These are phyloP conservation scores for Pleurotus pulmonarius DNA, from an alignment of 768 basidiomycete species.

Conservation along the genomic window DNA sequence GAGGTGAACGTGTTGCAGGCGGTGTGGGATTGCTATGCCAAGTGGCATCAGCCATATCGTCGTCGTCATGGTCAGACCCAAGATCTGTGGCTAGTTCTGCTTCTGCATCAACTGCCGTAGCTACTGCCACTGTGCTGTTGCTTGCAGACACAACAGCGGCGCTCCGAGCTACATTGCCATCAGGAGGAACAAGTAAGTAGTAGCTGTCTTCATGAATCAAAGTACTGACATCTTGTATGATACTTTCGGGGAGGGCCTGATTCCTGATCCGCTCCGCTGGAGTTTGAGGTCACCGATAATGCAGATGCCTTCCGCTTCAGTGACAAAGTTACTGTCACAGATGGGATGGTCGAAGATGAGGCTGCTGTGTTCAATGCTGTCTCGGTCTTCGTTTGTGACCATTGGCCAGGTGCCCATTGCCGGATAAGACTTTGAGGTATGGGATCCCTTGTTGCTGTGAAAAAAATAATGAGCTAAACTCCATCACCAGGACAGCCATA, in stretches of 20 bases:
- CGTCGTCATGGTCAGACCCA: not conserved
- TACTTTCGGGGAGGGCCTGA: not conserved
- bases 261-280: not conserved
- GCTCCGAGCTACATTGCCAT: not conserved
- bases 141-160: not conserved
- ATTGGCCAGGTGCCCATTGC: not conserved
- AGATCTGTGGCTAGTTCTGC: not conserved
- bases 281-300: not conserved
- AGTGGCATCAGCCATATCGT: not conserved
- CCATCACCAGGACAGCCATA: not conserved
- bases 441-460: not conserved
- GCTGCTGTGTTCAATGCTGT: not conserved
- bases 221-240: not conserved
- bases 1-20: not conserved
- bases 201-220: not conserved
- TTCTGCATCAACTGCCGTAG: not conserved
- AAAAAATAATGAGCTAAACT: not conserved
- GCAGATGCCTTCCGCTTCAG: not conserved
- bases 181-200: not conserved
- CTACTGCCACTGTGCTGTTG: rapidly evolving
- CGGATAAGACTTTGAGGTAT: not conserved
- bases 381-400: not conserved
- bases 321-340: not conserved
- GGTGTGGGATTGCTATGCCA: not conserved
- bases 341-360: not conserved